Base-by-base conservation (phyloP, 352 stramenopile genomes). In the Pythium dissotocum region DNA sequence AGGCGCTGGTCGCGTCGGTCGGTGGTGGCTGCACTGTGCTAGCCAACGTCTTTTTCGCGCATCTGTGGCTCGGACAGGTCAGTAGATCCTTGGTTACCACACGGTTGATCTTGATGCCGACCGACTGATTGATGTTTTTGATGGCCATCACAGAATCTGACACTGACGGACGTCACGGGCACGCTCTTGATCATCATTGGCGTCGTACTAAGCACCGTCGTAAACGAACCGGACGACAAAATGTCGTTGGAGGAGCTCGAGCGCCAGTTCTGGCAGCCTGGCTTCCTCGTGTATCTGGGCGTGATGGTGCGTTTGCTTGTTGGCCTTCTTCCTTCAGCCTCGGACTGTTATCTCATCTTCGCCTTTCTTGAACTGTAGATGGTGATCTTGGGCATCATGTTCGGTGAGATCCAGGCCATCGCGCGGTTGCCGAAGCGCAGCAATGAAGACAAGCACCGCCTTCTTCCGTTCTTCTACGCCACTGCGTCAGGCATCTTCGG, bases 41-140 rank as follows among this genome's bases (percentile, higher is more conserved):
- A 9, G 87, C 87, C 40, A 97, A 97, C 59, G 87, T 96, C 4
- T 93, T 96, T 61, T 97, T 97, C 60, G 88, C 87, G 10, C 85
- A 95, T 55, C 58, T 92, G 61, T 93, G 87, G 87, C 80, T 97
- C 58, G 85, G 87, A 9, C 85, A 95, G 77, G 76, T 80, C 55
- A 46, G 53, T 16, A 21, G 46, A 44, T n/a, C 46, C 49, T 72
- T 24, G 21, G 21, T 24, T 24, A 24, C 21, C 21, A 24, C 21
- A 24, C 21, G 28, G 35, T 24, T 65, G 10, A 53, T 60, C 8
- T 28, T n/a, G 21, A 13, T 58, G 2, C 21, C 53, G 30, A 13
- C 16, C 13, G 6, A 14, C 56, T 6, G 16, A 13, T 13, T 56
- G 10, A 12, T 54, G n/a, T 16, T 1, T 59, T 35, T 55, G 38